Evolutionary conservation across 305 asterid species (phyloP).

Genomic region (Andrographis paniculata): DNA sequence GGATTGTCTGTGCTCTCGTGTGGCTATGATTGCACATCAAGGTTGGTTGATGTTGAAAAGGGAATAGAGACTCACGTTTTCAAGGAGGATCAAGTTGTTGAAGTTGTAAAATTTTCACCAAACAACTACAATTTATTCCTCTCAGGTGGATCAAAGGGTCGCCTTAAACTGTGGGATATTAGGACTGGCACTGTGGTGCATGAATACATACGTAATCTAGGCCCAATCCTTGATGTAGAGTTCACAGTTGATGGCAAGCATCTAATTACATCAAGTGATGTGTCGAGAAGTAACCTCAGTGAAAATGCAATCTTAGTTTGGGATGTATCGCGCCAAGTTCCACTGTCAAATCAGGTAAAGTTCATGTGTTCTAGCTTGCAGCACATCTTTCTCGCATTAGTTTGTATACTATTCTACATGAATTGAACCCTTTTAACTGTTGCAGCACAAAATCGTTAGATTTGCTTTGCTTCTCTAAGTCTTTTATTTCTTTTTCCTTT

Average conservation of each 20-base stretch:
- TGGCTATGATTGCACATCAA: conserved; percentile 88
- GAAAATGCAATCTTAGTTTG: conserved; percentile 88
- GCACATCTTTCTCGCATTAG: background rate
- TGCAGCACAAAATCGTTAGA: no score
- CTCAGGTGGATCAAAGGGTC: conserved; percentile 92
- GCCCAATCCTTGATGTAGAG: conserved; percentile 88
- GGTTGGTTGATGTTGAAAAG: conserved; percentile 73
- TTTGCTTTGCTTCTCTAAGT: no score
- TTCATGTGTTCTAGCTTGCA: background rate
- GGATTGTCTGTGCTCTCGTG: conserved; percentile 74
- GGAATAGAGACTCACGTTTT: conserved; percentile 58
- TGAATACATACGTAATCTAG: conserved; percentile 61
- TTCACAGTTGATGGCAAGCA: conserved; percentile 65
- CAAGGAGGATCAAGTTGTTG: conserved; percentile 82
- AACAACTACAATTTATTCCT: conserved; percentile 55
- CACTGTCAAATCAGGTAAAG: conserved; percentile 78
- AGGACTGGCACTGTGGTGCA: conserved; percentile 70
- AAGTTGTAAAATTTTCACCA: conserved; percentile 73
- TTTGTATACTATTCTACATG: background rate
- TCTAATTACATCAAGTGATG: conserved; percentile 76
- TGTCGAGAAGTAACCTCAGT: conserved; percentile 70
- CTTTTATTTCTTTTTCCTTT: no score
- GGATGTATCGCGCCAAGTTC: conserved; percentile 83
- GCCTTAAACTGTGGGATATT: conserved; percentile 75
- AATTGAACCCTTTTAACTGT: no score